phyloP scores from a whole-genome alignment of 805 yeast species.

The Candida koratica region DNA sequence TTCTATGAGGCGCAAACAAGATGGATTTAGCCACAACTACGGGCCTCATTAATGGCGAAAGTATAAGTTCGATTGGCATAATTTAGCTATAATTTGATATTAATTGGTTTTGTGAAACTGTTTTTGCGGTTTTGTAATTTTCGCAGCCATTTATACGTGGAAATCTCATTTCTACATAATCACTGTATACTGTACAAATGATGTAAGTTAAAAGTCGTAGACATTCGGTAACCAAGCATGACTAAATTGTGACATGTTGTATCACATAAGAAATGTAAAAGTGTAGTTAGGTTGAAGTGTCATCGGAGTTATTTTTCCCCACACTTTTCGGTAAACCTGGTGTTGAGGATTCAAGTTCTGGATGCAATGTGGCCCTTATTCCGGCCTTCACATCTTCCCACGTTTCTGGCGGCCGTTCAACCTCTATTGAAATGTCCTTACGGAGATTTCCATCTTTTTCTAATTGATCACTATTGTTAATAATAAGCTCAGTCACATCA shows the following conservation, averaged over 20 bases:
- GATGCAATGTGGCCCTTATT: conserved; percentile 30
- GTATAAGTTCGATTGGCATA: conserved; percentile 59
- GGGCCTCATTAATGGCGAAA: conserved; percentile 60
- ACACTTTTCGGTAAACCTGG: conserved; percentile 1
- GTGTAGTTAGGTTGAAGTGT: too few relatives aligned
- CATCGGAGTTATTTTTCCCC: too few relatives aligned
- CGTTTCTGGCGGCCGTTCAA: conserved; percentile 30
- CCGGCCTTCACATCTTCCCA: conserved; percentile 36
- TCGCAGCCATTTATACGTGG: conserved; percentile 5
- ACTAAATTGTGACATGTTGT: too few relatives aligned
- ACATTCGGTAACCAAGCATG: too few relatives aligned
- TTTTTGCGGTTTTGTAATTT: conserved; percentile 5
- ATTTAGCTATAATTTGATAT: neutral
- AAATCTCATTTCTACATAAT: too few relatives aligned
- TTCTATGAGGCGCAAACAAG: conserved; percentile 53
- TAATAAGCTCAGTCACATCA: conserved; percentile 1
- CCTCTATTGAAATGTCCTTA: conserved; percentile 50
- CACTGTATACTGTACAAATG: too few relatives aligned
- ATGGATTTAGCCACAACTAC: conserved; percentile 52
- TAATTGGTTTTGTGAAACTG: conserved; percentile 1
- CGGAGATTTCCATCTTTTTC: conserved; percentile 64
- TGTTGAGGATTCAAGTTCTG: conserved; percentile 16
- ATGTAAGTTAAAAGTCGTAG: too few relatives aligned
- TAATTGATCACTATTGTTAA: conserved; percentile 48
- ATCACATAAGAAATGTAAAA: too few relatives aligned